Conservation (phyloP, 495 filamentous ascomycete genomes). For the Neurospora sp. region DNA sequence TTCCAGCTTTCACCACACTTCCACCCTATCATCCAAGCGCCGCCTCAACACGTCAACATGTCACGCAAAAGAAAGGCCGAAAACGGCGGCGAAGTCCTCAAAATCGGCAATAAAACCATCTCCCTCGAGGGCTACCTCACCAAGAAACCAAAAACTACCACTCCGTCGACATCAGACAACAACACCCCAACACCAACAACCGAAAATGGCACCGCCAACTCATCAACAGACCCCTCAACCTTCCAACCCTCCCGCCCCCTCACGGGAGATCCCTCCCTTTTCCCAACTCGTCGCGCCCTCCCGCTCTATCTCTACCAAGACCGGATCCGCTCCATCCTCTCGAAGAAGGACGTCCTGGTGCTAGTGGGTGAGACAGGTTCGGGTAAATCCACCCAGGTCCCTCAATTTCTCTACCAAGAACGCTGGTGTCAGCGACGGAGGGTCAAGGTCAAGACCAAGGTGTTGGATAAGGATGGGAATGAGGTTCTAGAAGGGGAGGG, state of each 20-base stretch:
- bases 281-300: constrained; percentile 45
- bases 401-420: constrained; percentile 76
- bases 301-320: constrained; percentile 71
- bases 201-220: not conserved
- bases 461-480: not conserved
- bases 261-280: constrained; percentile 21
- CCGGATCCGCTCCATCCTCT: constrained; percentile 56
- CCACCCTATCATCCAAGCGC: no score
- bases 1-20: not conserved
- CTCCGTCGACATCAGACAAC: constrained; percentile 1
- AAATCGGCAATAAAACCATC: constrained; percentile 29
- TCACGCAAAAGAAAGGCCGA: not conserved
- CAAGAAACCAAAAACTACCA: constrained; percentile 18
- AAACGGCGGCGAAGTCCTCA: constrained; percentile 18
- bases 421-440: constrained; percentile 60
- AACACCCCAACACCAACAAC: constrained; percentile 2
- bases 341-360: constrained; percentile 65
- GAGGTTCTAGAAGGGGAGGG: not conserved
- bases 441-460: constrained; percentile 29
- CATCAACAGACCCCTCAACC: not conserved
- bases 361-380: constrained; percentile 91
- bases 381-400: constrained; percentile 94
- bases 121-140: constrained; percentile 32
- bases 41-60: no score
- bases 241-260: not conserved